Conservation (phyloP, 352 stramenopile genomes). For the Peronospora belbahrii region DNA sequence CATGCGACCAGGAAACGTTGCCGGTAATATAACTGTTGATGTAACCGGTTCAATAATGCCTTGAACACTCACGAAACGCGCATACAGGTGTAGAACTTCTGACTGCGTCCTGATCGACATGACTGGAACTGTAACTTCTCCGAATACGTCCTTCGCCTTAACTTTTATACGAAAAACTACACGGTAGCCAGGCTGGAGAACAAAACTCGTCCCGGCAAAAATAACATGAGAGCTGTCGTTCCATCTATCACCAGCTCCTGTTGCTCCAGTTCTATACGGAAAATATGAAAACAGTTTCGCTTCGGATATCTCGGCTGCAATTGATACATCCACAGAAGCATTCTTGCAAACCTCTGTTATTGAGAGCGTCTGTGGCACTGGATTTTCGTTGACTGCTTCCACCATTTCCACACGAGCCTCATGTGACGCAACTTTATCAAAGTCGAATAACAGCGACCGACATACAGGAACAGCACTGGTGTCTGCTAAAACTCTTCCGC, state of each 20-base stretch:
- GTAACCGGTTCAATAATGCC: slow-evolving; percentile 28
- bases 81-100: slow-evolving; percentile 36
- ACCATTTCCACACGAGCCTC: slow-evolving; percentile 27
- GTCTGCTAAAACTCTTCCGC: slow-evolving; percentile 2
- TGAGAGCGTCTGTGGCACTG: slow-evolving; percentile 25
- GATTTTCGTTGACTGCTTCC: slow-evolving; percentile 42
- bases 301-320: slow-evolving; percentile 13
- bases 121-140: slow-evolving; percentile 25
- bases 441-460: slow-evolving; percentile 33
- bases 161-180: slow-evolving; percentile 26
- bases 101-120: slow-evolving; percentile 29
- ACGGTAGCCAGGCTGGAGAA: slow-evolving; percentile 23
- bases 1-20: slow-evolving; percentile 32
- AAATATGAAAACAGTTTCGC: neutral
- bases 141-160: slow-evolving; percentile 13
- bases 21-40: slow-evolving; percentile 20
- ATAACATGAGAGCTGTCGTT: neutral
- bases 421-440: slow-evolving; percentile 33
- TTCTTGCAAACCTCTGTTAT: slow-evolving; percentile 12
- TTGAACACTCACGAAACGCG: slow-evolving; percentile 23
- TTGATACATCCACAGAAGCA: slow-evolving; percentile 17
- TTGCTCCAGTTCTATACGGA: neutral
- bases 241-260: neutral
- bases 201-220: slow-evolving; percentile 14
- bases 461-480: slow-evolving; percentile 24